Conservation (phyloP, 805 yeast species). For the Pichia pseudocactophila region DNA sequence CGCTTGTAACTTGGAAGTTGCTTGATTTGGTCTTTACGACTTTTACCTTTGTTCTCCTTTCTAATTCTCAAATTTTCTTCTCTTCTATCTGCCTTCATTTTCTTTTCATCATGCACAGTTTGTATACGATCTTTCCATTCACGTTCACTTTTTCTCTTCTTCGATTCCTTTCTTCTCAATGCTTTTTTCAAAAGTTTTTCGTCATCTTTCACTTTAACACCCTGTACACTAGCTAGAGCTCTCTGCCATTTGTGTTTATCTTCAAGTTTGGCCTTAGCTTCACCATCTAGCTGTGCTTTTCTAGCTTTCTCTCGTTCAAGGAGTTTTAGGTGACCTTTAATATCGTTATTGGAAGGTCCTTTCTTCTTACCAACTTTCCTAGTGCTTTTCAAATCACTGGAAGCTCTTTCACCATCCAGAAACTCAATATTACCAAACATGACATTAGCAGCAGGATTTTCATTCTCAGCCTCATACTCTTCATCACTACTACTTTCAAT, state of each 20-base stretch:
- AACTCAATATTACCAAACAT: conserved; percentile 78
- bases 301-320: conserved; percentile 67
- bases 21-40: conserved; percentile 63
- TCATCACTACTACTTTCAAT: conserved; percentile 31
- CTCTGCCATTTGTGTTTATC: conserved; percentile 81
- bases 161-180: conserved; percentile 70
- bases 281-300: conserved; percentile 48
- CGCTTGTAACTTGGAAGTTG: conserved; percentile 54
- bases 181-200: conserved; percentile 83
- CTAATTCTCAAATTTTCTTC: conserved; percentile 85
- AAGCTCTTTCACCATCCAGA: conserved; percentile 69
- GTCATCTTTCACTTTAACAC: conserved; percentile 80
- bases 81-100: conserved; percentile 75
- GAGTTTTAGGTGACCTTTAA: conserved; percentile 70
- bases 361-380: conserved; percentile 56
- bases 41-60: conserved; percentile 76
- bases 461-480: conserved; percentile 26
- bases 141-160: conserved; percentile 75
- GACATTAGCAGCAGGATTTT: conserved; percentile 31
- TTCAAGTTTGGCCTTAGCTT: conserved; percentile 47
- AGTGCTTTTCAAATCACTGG: conserved; percentile 56
- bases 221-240: conserved; percentile 81
- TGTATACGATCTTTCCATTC: conserved; percentile 92
- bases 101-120: conserved; percentile 63
- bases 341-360: conserved; percentile 81